Evolutionary conservation across 139 green algal genomes (phyloP).

Genomic region (Chlamydomonas sp.): DNA sequence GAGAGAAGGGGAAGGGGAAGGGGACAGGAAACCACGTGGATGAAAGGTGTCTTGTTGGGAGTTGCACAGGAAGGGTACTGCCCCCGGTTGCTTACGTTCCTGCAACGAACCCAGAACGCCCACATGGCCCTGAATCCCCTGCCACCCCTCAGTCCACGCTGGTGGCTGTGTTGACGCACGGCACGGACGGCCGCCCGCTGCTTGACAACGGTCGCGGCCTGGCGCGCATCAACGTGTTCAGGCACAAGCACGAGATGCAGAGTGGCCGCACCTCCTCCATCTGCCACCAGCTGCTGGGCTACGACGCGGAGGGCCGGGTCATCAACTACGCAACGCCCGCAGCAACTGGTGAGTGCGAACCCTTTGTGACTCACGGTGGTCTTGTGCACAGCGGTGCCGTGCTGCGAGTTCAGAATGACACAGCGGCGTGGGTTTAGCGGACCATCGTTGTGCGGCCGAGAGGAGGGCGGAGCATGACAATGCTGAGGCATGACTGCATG

Average conservation of each 20-base stretch:
- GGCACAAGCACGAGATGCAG: constrained; percentile 92
- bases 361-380: not conserved
- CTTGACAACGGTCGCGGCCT: constrained; percentile 84
- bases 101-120: too few relatives aligned
- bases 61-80: too few relatives aligned
- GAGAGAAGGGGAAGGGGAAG: too few relatives aligned
- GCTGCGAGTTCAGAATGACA: not conserved
- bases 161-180: constrained; percentile 82
- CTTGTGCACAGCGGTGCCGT: not conserved
- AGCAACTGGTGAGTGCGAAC: constrained; percentile 6
- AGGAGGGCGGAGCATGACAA: too few relatives aligned
- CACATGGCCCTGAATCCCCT: too few relatives aligned
- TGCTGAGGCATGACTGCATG: too few relatives aligned
- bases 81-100: too few relatives aligned
- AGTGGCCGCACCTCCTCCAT: constrained; percentile 81
- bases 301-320: constrained; percentile 67
- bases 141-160: constrained; percentile 62
- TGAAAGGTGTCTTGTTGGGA: too few relatives aligned
- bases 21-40: too few relatives aligned
- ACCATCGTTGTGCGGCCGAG: too few relatives aligned
- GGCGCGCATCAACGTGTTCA: constrained; percentile 80
- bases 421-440: too few relatives aligned
- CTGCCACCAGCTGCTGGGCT: constrained; percentile 77
- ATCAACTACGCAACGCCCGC: constrained; percentile 72
- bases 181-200: constrained; percentile 65